Conservation (phyloP, 2,329 filamentous ascomycete genomes). For the Aspergillus sclerotialis region DNA sequence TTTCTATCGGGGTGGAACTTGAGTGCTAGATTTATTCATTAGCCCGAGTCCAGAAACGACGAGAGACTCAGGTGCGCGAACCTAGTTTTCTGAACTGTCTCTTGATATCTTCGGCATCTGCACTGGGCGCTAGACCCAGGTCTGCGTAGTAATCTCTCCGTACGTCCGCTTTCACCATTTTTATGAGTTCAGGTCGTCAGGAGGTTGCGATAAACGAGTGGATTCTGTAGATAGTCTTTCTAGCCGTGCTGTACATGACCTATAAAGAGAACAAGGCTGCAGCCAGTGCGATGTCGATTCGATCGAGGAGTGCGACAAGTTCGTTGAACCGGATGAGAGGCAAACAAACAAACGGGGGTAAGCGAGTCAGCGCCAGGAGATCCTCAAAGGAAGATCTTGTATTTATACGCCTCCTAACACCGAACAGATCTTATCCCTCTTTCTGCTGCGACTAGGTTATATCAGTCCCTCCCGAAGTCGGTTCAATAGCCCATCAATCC, state of each 20-base stretch:
- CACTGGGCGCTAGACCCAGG: constrained; percentile 62
- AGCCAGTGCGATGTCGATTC: constrained; percentile 1
- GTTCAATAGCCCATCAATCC: too few species aligned
- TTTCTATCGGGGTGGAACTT: constrained; percentile 88
- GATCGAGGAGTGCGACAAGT: background rate
- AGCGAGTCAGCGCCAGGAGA: too few species aligned
- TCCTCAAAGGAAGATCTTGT: background rate
- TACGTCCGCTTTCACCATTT: constrained; percentile 62
- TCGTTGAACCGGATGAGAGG: too few species aligned
- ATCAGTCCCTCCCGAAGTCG: too few species aligned
- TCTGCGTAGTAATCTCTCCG: constrained; percentile 79
- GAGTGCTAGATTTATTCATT: constrained; percentile 50
- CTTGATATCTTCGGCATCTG: constrained; percentile 69
- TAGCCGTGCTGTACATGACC: constrained; percentile 15
- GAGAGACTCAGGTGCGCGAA: constrained; percentile 31
- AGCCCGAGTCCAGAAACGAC: background rate
- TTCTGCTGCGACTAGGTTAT: too few species aligned
- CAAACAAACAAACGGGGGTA: background rate
- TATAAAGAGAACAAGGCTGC: constrained; percentile 3
- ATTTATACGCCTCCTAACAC: too few species aligned
- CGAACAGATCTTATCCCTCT: too few species aligned
- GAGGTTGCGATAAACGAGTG: background rate
- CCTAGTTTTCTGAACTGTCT: constrained; percentile 80
- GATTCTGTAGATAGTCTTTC: constrained; percentile 1
- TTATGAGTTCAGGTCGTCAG: constrained; percentile 19